phyloP scores from a whole-genome alignment of 352 stramenopile genomes.

The Globisporangium nunn region DNA sequence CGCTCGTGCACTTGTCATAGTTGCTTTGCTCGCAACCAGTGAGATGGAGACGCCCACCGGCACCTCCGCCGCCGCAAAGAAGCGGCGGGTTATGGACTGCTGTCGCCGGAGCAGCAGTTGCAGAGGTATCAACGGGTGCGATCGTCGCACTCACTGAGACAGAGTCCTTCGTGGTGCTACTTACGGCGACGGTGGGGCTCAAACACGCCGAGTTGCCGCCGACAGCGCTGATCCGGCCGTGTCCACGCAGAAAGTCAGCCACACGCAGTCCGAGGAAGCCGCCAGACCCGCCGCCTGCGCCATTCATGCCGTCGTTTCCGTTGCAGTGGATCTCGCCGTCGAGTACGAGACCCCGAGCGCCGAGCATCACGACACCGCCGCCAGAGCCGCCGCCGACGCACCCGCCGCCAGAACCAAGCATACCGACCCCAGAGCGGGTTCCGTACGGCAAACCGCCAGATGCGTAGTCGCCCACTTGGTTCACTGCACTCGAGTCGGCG shows the following conservation, averaged over 20 bases:
- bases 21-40: slow-evolving; percentile 55
- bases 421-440: slow-evolving; percentile 50
- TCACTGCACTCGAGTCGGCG: slow-evolving; percentile 59
- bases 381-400: slow-evolving; percentile 61
- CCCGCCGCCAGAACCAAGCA: slow-evolving; percentile 64
- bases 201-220: slow-evolving; percentile 58
- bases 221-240: slow-evolving; percentile 62
- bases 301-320: slow-evolving; percentile 42
- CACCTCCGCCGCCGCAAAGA: slow-evolving; percentile 64
- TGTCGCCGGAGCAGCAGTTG: slow-evolving; percentile 12
- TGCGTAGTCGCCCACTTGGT: slow-evolving; percentile 44
- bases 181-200: slow-evolving; percentile 20
- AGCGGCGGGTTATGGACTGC: slow-evolving; percentile 16
- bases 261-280: slow-evolving; percentile 65
- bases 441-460: slow-evolving; percentile 62
- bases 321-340: slow-evolving; percentile 72
- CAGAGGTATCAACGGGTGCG: slow-evolving; percentile 18
- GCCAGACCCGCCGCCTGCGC: slow-evolving; percentile 62
- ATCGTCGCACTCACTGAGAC: background rate
- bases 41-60: slow-evolving; percentile 64
- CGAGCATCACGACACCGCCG: slow-evolving; percentile 63
- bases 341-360: slow-evolving; percentile 45
- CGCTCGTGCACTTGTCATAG: slow-evolving; percentile 56
- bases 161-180: slow-evolving; percentile 12
- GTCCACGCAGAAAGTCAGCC: slow-evolving; percentile 41